Base-by-base conservation (phyloP, 2,329 filamentous ascomycete genomes). In the Ophiosphaerella korrae region DNA sequence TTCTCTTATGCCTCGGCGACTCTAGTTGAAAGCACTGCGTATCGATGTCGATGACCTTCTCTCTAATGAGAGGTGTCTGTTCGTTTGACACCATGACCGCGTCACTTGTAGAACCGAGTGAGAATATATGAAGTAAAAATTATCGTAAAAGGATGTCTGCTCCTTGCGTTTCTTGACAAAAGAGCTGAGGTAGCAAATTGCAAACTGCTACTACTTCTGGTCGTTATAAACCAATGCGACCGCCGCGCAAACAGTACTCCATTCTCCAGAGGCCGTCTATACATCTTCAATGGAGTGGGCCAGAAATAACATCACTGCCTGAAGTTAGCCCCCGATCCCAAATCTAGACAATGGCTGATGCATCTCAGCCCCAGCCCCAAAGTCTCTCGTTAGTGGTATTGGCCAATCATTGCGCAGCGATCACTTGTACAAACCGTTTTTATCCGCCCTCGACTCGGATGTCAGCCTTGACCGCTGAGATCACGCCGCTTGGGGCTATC, bases 281-380 rank as follows among this genome's bases (percentile, higher is more conserved):
- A 31, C 34, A 38, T 29, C 7, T 29, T 29, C 23, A 18, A 32
- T 34, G 7, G 18, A 45, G 24, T 21, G 23, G 21, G 16, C 34
- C 16, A n/a, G 37, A 8, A n/a, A 42, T 38, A 48, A 52, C 36
- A 38, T 48, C 14, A 42, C 48, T 31, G 38, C 42, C 37, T 42
- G 23, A 38, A 43, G 40, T 52, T 49, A 55, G 48, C 42, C 47
- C 53, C 37, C 42, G 39, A 33, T 45, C 39, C 59, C 51, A 35
- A 34, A 61, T 58, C 47, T 41, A 57, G 61, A 33, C 46, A 63
- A 64, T 58, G 59, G 58, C 44, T 53, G 42, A 55, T 38, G 32
- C 36, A 47, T 37, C 40, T 52, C 49, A 57, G 53, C 52, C 55
- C 63, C 57, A 65, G 60, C 60, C 57, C 58, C 61, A 47, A 46